Evolutionary conservation across 345 rosid genomes (phyloP).

Genomic region (Cochlearia excelsa): DNA sequence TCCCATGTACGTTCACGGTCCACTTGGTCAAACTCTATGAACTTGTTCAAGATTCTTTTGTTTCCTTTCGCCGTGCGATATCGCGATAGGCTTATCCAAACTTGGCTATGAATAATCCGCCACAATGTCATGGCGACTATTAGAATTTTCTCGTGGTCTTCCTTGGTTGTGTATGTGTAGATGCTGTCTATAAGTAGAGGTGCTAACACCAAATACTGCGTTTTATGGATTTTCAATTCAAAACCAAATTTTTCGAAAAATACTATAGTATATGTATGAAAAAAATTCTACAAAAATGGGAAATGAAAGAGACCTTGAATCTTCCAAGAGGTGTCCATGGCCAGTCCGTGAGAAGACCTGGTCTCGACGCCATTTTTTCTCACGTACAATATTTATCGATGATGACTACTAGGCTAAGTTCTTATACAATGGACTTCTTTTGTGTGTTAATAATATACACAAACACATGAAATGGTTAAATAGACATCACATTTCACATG

Average conservation of each 20-base stretch:
- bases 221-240: too few species aligned
- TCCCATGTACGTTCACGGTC: slow-evolving; percentile 65
- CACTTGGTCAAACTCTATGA: slow-evolving; percentile 63
- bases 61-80: slow-evolving; percentile 48
- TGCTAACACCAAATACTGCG: slow-evolving; percentile 46
- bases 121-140: slow-evolving; percentile 32
- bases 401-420: slow-evolving; percentile 2
- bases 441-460: slow-evolving; percentile 1
- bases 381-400: neutral
- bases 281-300: neutral
- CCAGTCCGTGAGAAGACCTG: slow-evolving; percentile 45
- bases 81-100: slow-evolving; percentile 53
- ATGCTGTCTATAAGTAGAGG: slow-evolving; percentile 49
- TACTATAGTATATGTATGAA: neutral
- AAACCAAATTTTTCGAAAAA: neutral
- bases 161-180: slow-evolving; percentile 27
- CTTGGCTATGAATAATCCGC: slow-evolving; percentile 50
- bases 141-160: slow-evolving; percentile 38
- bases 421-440: slow-evolving; percentile 1
- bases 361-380: slow-evolving; percentile 40
- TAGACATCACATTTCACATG: slow-evolving; percentile 11
- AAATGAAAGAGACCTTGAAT: slow-evolving; percentile 37
- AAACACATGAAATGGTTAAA: slow-evolving; percentile 1
- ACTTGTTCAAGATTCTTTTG: slow-evolving; percentile 47
- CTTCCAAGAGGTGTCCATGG: slow-evolving; percentile 49